Conservation (phyloP, 2,329 filamentous ascomycete species). For the Penicillium oxalicum region DNA sequence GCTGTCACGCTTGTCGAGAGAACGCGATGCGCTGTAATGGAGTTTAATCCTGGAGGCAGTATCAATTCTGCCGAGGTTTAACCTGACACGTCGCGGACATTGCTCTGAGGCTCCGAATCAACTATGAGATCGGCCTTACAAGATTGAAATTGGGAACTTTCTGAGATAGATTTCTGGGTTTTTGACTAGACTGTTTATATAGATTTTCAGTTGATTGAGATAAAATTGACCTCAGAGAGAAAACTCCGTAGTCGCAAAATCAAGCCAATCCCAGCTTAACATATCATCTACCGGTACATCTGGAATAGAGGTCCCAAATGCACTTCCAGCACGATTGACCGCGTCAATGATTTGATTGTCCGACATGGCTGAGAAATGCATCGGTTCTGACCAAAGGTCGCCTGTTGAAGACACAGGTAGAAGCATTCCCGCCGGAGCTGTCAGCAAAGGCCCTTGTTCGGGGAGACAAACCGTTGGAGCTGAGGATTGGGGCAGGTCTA, state of each 20-base stretch:
- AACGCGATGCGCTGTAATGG: no score
- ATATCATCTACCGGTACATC: conserved; percentile 56
- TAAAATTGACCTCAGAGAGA: conserved; percentile 14
- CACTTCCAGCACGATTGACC: conserved; percentile 57
- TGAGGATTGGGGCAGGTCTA: conserved; percentile 10
- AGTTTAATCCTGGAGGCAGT: no score
- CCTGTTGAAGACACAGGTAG: conserved; percentile 25
- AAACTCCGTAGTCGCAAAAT: conserved; percentile 35
- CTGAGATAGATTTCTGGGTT: no score
- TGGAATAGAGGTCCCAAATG: conserved; percentile 51
- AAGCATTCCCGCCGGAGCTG: conserved; percentile 6
- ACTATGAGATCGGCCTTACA: no score
- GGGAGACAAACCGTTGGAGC: conserved; percentile 11
- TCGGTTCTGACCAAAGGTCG: conserved; percentile 44
- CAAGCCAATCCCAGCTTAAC: conserved; percentile 54
- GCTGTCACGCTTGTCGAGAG: no score
- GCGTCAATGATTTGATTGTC: conserved; percentile 63
- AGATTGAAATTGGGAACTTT: no score
- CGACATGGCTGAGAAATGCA: conserved; percentile 64
- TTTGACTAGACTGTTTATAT: no score
- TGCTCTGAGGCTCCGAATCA: no score
- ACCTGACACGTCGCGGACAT: no score
- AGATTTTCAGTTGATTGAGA: no score
- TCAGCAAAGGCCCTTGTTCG: conserved; percentile 18
- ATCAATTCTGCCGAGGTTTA: no score